Base-by-base conservation (phyloP, 2,329 filamentous ascomycete species). In the Fusarium vanettenii region DNA sequence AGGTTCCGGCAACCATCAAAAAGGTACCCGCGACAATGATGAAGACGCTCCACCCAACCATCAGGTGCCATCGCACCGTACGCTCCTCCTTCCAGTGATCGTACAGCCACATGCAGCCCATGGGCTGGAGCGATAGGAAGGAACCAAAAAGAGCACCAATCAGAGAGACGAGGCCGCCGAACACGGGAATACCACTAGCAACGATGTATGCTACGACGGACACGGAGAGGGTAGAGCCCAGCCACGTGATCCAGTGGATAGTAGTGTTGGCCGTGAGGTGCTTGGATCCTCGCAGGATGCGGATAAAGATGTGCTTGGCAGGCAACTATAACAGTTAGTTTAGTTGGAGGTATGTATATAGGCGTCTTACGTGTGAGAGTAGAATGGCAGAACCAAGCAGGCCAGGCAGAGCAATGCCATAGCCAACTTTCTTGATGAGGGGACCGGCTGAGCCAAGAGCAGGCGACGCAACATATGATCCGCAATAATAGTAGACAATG, bases 401-500 rank as follows among this genome's bases (percentile, higher is more conserved):
- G 6, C 79, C 79, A 1, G 78, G 78, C 1, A 80, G 64, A 13
- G 78, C 77, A 14, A 80, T 57, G 6, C 84, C 85, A 57, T 87
- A 87, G 59, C 78, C 79, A 18, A 86, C 78, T 70, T 83, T 86
- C 79, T 86, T 86, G 60, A 85, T 79, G 1, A 76, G 62, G 0
- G 52, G 11, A 2, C 85, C 85, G 0, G 84, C 85, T 27, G 83
- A 85, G 2, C 85, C 86, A 5, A 87, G 81, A 8, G 85, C 84
- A 0, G 85, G 86, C 0, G 84, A 86, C 0, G 85, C 82, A 2
- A 87, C 84, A 68, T 82, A 86, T 0, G 82, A 84, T 0, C 86
- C 85, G 68, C 84, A 86, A 70, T 79, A 86, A 65, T 83, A 83
- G 77, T 87, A 87, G 8, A 87, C 81, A 0, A 86, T 82, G 5